Evolutionary conservation across 495 filamentous ascomycete species (phyloP), one percentile per base, ranked within the genome.

Genomic region (Talaromyces wortmannii): DNA sequence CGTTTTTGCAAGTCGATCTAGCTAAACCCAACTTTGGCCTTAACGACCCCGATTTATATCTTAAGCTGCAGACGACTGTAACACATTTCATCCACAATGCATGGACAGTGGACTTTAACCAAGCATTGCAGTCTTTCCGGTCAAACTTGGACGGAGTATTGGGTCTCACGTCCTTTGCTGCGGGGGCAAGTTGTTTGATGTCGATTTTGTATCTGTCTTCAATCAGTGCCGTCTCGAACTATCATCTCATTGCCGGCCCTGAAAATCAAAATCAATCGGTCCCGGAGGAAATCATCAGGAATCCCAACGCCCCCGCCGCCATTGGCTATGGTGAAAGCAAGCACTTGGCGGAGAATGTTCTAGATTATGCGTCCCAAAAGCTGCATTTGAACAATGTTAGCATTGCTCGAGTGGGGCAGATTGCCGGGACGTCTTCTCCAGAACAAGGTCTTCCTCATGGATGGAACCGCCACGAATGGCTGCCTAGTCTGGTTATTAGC

Each of bases 401-500:
- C 4, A 51, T 65, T 36, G 51, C 60, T 4, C 52, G 63, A 12
- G 33, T 63, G 0, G 63, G 63, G 15, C 63, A 65, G 42, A 63
- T 65, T 17, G 63, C 62, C n/a, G 63, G 63, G 17, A 56, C 44
- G n/a, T 36, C 46, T 12, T 42, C 50, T 8, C 13, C 57, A 61
- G 23, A 55, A 61, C 50, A 52, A 29, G 50, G 50, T 7, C 33
- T 33, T 4, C 52, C 62, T 6, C 75, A 77, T 1, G 58, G 62
- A 16, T 85, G 81, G 82, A 82, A 78, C 58, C 59, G 57, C 23
- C 69, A 77, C 29, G 82, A 84, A 51, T 83, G 79, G 78, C 59
- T 85, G 3, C 82, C 82, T 5, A 32, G 56, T 31, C 63, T 73
- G 36, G 47, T 56, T 7, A 43, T 56, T 13, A 56, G 54, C 17